Percentiles rank a stretch among this genome's conserved stretches.
phyloP scores from a whole-genome alignment of 192 early-diverging fungal species.

The Dissophora globulifera region DNA sequence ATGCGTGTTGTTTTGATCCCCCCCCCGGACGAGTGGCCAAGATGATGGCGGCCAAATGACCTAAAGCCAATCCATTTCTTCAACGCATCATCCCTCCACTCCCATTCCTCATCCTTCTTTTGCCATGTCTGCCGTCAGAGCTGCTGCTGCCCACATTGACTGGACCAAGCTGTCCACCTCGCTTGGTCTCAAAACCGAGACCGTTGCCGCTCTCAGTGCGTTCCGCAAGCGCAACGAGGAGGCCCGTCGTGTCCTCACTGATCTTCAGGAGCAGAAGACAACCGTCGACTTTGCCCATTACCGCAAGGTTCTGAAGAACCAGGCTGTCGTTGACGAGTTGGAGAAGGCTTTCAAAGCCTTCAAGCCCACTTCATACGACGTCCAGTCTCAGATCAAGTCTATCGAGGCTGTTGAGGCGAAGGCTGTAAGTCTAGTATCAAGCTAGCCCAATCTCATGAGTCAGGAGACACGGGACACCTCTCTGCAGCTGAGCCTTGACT shows the following conservation, averaged over 20 bases:
- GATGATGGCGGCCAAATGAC: no score
- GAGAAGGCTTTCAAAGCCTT: conserved; percentile 86
- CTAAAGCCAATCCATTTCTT: conserved; percentile 1
- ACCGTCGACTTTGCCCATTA: conserved; percentile 92
- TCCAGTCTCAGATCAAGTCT: conserved; percentile 85
- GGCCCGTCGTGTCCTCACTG: conserved; percentile 81
- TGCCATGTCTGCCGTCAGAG: conserved; percentile 51
- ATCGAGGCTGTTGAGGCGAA: conserved; percentile 82
- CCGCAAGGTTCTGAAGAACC: conserved; percentile 89
- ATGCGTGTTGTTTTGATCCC: background rate
- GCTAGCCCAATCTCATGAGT: no score
- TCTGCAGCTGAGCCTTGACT: no score
- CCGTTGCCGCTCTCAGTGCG: conserved; percentile 81
- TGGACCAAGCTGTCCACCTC: conserved; percentile 88
- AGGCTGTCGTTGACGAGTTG: conserved; percentile 86
- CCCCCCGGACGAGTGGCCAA: no score
- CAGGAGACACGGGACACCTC: no score
- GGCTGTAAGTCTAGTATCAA: no score
- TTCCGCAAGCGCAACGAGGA: conserved; percentile 98
- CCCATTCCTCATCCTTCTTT: background rate
- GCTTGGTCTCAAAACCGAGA: conserved; percentile 87
- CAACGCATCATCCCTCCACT: conserved; percentile 7
- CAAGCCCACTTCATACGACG: conserved; percentile 84
- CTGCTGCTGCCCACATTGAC: conserved; percentile 81
- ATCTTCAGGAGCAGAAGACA: conserved; percentile 85